Conservation (phyloP, 495 filamentous ascomycete genomes). For the Hypoxylon intermedium region DNA sequence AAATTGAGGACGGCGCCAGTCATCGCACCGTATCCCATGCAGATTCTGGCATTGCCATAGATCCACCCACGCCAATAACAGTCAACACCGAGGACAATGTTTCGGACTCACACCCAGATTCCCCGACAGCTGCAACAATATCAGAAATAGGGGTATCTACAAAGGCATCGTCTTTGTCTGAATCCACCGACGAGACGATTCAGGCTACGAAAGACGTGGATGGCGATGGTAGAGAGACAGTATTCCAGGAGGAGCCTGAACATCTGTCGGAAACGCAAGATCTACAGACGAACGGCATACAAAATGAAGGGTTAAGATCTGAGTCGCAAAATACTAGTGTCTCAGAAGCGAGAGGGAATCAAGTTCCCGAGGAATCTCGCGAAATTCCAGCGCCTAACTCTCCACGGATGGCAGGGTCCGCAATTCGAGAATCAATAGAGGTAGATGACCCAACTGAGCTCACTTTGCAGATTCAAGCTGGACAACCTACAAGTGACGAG, state of each 20-base stretch:
- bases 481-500: conserved; percentile 14
- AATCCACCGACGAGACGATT: conserved; percentile 61
- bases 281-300: not conserved
- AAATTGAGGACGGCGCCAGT: conserved; percentile 20
- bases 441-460: conserved; percentile 16
- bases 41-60: conserved; percentile 50
- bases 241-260: conserved; percentile 7
- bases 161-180: conserved; percentile 62
- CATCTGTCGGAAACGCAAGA: conserved; percentile 9
- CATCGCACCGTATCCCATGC: conserved; percentile 43
- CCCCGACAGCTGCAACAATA: conserved; percentile 50
- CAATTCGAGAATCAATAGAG: conserved; percentile 21
- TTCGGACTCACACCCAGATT: conserved; percentile 59
- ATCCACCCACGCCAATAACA: conserved; percentile 40
- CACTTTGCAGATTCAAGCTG: conserved; percentile 2
- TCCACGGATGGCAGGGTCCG: conserved; percentile 8
- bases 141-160: conserved; percentile 62
- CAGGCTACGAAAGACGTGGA: conserved; percentile 38
- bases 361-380: conserved; percentile 30
- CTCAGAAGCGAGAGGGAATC: conserved; percentile 10
- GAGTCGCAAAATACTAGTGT: conserved; percentile 20
- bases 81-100: conserved; percentile 46
- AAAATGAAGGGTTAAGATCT: conserved; percentile 24
- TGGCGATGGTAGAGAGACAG: conserved; percentile 14
- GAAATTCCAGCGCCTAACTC: conserved; percentile 22